phyloP scores from a whole-genome alignment of 2,329 filamentous ascomycete genomes.

The Myriosclerotinia curreyana region DNA sequence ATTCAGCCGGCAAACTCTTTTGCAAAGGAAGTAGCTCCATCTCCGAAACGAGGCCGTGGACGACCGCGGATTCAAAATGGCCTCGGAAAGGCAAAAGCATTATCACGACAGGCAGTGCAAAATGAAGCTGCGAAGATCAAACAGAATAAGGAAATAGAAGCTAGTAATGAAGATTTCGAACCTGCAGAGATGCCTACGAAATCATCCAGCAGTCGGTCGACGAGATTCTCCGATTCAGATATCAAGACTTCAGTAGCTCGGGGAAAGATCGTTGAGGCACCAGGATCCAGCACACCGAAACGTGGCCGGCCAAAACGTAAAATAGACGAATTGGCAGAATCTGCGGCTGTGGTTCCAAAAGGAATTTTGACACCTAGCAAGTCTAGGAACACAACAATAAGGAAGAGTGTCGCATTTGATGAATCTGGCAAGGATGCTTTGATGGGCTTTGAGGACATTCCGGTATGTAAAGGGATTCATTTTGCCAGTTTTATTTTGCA shows the following conservation, averaged over 20 bases:
- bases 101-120: conserved; percentile 21
- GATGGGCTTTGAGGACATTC: conserved; percentile 52
- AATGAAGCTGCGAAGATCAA: conserved; percentile 1
- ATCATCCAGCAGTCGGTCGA: background rate
- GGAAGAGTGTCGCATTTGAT: conserved; percentile 57
- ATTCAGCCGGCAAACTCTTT: background rate
- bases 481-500: background rate
- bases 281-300: conserved; percentile 28
- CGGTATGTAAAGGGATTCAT: conserved; percentile 27
- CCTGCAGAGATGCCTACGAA: background rate
- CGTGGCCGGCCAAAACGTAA: conserved; percentile 25
- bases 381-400: conserved; percentile 41
- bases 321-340: background rate
- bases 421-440: conserved; percentile 43
- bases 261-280: background rate
- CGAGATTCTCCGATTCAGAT: conserved; percentile 1
- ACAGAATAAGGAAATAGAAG: background rate
- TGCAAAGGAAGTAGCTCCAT: background rate
- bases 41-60: conserved; percentile 11
- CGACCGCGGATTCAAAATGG: conserved; percentile 16
- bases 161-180: background rate
- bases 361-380: conserved; percentile 57
- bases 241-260: background rate
- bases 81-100: conserved; percentile 21
- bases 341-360: conserved; percentile 41